Conservation (phyloP, 176 grass and related monocot species). For the Melocanna baccifera region DNA sequence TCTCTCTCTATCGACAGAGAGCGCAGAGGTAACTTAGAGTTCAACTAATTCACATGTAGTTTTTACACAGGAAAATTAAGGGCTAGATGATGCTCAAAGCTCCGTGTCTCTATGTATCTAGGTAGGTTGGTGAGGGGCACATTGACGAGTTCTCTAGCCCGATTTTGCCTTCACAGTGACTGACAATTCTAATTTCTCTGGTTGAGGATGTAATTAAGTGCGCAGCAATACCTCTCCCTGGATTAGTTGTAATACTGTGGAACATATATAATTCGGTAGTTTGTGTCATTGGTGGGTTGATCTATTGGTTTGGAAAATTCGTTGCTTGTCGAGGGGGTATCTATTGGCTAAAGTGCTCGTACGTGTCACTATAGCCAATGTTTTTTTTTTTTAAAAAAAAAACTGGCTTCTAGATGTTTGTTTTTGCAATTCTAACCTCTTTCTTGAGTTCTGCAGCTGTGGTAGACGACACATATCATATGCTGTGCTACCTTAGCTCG, state of each 20-base stretch:
- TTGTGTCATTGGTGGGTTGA: not conserved
- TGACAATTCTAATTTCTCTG: conserved; percentile 16
- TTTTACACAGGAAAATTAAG: conserved; percentile 39
- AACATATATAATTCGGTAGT: not conserved
- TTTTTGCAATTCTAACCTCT: no score
- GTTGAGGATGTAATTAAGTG: conserved; percentile 40
- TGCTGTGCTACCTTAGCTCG: no score
- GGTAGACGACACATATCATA: no score
- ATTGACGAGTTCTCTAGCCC: conserved; percentile 23
- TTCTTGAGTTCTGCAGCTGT: no score
- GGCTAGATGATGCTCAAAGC: conserved; percentile 27
- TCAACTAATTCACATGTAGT: conserved; percentile 23
- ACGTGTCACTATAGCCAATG: no score
- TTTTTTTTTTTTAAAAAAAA: no score
- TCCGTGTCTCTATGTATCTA: not conserved
- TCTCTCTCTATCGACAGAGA: conserved; percentile 50
- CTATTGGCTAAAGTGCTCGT: no score
- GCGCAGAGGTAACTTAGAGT: conserved; percentile 45
- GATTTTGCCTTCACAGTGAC: conserved; percentile 20
- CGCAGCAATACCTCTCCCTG: conserved; percentile 32
- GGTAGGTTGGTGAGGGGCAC: conserved; percentile 19
- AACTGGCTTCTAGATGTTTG: no score
- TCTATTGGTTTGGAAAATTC: not conserved
- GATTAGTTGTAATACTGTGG: conserved; percentile 16
- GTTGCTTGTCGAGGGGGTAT: not conserved